phyloP scores from a whole-genome alignment of 2,329 filamentous ascomycete genomes.

The Fusarium nurragi region DNA sequence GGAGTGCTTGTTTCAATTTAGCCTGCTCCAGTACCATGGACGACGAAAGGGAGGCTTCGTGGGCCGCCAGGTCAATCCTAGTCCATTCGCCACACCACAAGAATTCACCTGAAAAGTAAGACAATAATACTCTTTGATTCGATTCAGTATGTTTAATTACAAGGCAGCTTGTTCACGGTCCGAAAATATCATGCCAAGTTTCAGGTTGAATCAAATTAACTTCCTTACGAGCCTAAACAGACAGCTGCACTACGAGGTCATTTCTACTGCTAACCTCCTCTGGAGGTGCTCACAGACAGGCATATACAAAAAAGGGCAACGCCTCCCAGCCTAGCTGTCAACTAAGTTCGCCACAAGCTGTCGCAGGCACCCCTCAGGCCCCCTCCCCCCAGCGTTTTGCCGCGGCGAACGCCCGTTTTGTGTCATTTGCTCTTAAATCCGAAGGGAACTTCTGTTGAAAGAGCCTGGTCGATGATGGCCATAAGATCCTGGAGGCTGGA shows the following conservation, averaged over 20 bases:
- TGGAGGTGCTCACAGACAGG: constrained; percentile 7
- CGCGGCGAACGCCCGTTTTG: constrained; percentile 41
- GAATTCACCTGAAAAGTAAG: background rate
- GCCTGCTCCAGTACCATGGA: constrained; percentile 11
- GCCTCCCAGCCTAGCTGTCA: constrained; percentile 31
- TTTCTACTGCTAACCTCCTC: constrained; percentile 9
- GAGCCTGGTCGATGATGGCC: constrained; percentile 1
- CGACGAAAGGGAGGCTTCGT: constrained; percentile 17
- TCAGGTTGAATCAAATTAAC: constrained; percentile 32
- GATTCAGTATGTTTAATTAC: background rate
- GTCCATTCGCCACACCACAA: background rate
- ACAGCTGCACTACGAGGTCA: background rate
- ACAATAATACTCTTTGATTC: background rate
- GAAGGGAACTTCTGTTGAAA: constrained; percentile 23
- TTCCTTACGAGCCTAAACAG: constrained; percentile 15
- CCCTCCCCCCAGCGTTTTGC: constrained; percentile 32
- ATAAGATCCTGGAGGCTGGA: background rate
- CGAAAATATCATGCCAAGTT: constrained; percentile 22
- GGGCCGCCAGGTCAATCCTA: constrained; percentile 11
- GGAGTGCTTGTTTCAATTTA: background rate
- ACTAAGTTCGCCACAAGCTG: constrained; percentile 31
- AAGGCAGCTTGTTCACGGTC: constrained; percentile 2
- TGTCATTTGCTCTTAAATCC: constrained; percentile 22
- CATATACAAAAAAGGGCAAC: constrained; percentile 23
- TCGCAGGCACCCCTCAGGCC: constrained; percentile 21